phyloP scores from a whole-genome alignment of 345 rosid genomes.

The Erucastrum elatum region DNA sequence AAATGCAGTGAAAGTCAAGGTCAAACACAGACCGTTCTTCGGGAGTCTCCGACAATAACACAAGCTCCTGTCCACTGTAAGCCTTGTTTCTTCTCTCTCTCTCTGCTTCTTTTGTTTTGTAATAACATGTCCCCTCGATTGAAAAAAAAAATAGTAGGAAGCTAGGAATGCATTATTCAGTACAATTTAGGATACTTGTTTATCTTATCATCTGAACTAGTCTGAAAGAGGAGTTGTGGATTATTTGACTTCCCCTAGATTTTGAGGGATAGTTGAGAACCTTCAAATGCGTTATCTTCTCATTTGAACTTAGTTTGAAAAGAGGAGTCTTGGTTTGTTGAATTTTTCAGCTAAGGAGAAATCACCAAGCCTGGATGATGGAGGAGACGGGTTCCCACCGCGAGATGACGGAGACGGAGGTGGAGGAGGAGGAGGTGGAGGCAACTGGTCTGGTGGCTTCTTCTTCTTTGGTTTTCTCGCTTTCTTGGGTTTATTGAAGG shows the following conservation, averaged over 20 bases:
- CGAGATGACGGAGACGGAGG: constrained; percentile 84
- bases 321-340: constrained; percentile 19
- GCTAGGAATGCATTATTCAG: background rate
- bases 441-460: constrained; percentile 88
- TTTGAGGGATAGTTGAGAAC: background rate
- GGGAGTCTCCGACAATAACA: constrained; percentile 78
- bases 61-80: constrained; percentile 84
- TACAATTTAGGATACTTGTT: no score
- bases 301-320: background rate
- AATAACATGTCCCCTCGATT: background rate
- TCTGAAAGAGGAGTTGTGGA: no score
- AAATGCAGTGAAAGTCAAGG: constrained; percentile 58
- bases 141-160: background rate
- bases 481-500: constrained; percentile 78
- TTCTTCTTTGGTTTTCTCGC: constrained; percentile 88
- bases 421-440: constrained; percentile 91
- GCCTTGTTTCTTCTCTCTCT: background rate
- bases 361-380: constrained; percentile 76
- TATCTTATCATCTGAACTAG: no score
- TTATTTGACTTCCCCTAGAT: no score
- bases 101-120: background rate
- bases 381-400: constrained; percentile 75
- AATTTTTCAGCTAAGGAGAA: constrained; percentile 60
- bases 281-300: background rate
- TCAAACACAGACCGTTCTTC: constrained; percentile 79